Percentiles rank a stretch among this genome's conserved stretches.
Evolutionary conservation across 306 rosid species (phyloP).

Genomic region (Glycyrrhiza uralensis): DNA sequence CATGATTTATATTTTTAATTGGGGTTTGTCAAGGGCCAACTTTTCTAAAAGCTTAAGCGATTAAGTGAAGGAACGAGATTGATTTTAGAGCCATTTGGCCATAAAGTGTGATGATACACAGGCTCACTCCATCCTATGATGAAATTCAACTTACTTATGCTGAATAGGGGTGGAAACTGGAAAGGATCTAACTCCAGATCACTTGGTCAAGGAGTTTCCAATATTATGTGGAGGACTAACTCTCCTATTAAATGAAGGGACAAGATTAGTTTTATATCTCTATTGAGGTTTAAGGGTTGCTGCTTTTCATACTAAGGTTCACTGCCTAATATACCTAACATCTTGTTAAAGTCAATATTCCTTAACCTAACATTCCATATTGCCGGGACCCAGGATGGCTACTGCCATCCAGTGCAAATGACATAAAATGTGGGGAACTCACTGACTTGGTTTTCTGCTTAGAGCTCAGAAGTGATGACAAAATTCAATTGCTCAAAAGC

Average conservation of each 20-base stretch:
- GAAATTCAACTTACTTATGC: not conserved
- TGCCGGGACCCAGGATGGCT: not conserved
- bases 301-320: conserved; percentile 12
- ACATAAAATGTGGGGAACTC: not conserved
- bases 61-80: not conserved
- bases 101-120: not conserved
- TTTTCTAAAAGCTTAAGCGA: not conserved
- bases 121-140: not conserved
- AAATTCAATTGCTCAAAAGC: not conserved
- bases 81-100: not conserved
- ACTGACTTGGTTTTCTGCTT: not conserved
- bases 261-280: not conserved
- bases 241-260: not conserved
- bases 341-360: conserved; percentile 16
- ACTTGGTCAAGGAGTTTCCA: not conserved
- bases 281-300: not conserved
- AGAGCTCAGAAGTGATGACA: not conserved
- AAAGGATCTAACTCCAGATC: not conserved
- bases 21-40: not conserved
- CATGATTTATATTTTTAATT: not conserved
- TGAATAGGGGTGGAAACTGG: not conserved
- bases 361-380: not conserved
- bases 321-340: not conserved
- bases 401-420: not conserved
- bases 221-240: not conserved